Percentiles rank a stretch among this genome's conserved stretches.
phyloP scores from a whole-genome alignment of 805 yeast genomes.

The Candida peoriensis region DNA sequence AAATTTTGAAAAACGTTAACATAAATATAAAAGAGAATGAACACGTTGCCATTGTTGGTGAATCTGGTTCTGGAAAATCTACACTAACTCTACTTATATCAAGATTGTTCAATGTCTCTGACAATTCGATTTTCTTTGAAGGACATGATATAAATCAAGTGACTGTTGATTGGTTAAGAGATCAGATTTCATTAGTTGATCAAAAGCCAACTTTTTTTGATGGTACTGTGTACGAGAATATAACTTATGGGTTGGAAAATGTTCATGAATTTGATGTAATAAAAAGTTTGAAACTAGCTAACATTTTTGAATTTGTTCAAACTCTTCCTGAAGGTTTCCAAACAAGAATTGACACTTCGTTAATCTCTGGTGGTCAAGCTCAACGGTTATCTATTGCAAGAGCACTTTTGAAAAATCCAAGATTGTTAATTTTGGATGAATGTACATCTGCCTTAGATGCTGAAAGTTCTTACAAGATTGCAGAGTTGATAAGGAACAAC shows the following conservation, averaged over 20 bases:
- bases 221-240: slow-evolving; percentile 68
- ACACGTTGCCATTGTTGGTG: slow-evolving; percentile 69
- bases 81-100: slow-evolving; percentile 58
- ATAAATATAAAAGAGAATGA: slow-evolving; percentile 41
- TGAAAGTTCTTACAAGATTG: slow-evolving; percentile 47
- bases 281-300: slow-evolving; percentile 38
- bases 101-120: slow-evolving; percentile 41
- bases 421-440: slow-evolving; percentile 67
- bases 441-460: slow-evolving; percentile 85
- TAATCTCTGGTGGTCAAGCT: slow-evolving; percentile 86
- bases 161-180: slow-evolving; percentile 44
- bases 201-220: slow-evolving; percentile 71
- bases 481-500: slow-evolving; percentile 37
- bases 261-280: slow-evolving; percentile 33
- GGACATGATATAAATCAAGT: slow-evolving; percentile 43
- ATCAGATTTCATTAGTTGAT: slow-evolving; percentile 60
- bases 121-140: slow-evolving; percentile 38
- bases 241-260: slow-evolving; percentile 50
- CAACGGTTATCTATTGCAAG: slow-evolving; percentile 84
- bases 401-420: slow-evolving; percentile 66
- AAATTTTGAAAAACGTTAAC: slow-evolving; percentile 37
- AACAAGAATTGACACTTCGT: slow-evolving; percentile 46
- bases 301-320: slow-evolving; percentile 49
- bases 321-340: slow-evolving; percentile 54
- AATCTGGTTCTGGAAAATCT: slow-evolving; percentile 90